Conservation (phyloP, 2,329 filamentous ascomycete species). For the Penicillium brasilianum region DNA sequence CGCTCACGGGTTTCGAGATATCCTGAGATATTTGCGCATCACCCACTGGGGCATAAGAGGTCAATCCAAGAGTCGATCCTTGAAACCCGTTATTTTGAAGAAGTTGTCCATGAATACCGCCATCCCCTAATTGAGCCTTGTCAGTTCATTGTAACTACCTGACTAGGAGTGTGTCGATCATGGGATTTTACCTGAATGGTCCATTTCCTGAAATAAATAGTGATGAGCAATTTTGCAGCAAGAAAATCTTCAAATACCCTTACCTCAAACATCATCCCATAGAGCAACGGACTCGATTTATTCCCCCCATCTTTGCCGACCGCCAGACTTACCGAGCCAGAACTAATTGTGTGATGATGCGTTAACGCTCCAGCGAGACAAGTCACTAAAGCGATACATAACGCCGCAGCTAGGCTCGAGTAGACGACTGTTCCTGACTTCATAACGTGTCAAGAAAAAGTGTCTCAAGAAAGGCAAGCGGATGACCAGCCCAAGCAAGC, state of each 20-base stretch:
- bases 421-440: conserved; percentile 6
- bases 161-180: neutral
- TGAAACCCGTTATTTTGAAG: conserved; percentile 45
- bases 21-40: conserved; percentile 35
- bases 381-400: conserved; percentile 5
- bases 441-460: conserved; percentile 9
- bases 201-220: conserved; percentile 36
- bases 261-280: conserved; percentile 47
- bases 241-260: neutral
- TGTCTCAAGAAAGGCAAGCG: neutral
- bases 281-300: conserved; percentile 40
- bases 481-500: neutral
- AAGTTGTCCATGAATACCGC: conserved; percentile 41
- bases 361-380: conserved; percentile 5
- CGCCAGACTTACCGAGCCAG: conserved; percentile 33
- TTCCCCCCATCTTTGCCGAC: conserved; percentile 37
- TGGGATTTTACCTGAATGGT: conserved; percentile 35
- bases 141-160: neutral
- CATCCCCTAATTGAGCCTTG: conserved; percentile 31
- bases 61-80: conserved; percentile 32
- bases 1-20: conserved; percentile 30
- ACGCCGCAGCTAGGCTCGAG: conserved; percentile 3
- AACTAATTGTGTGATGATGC: neutral
- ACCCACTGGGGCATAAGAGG: conserved; percentile 36
- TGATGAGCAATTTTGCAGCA: neutral